Conservation (phyloP, 2,329 filamentous ascomycete species). For the Chalara sp. region DNA sequence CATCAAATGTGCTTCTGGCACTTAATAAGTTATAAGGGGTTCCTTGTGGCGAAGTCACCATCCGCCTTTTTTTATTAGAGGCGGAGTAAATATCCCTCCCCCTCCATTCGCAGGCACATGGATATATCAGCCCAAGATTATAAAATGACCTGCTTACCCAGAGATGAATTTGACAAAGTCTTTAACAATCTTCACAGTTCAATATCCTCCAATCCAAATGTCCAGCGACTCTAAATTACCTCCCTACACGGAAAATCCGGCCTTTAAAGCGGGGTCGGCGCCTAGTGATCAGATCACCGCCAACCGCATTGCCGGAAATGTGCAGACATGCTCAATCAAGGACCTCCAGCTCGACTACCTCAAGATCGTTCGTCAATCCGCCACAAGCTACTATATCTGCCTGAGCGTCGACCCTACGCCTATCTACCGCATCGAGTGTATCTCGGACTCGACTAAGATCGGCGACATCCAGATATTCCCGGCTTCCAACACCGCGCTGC, state of each 20-base stretch:
- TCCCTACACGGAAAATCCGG: not conserved
- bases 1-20: no score
- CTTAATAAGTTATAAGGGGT: no score
- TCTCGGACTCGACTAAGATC: not conserved
- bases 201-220: not conserved
- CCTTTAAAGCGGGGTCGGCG: not conserved
- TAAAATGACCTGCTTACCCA: no score
- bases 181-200: not conserved
- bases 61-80: no score
- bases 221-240: not conserved
- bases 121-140: no score
- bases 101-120: no score
- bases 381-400: not conserved
- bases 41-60: no score
- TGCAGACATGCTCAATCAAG: not conserved
- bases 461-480: not conserved
- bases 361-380: not conserved
- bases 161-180: no score
- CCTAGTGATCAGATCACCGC: not conserved
- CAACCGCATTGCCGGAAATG: not conserved
- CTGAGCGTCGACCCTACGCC: not conserved
- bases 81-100: no score
- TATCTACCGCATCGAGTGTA: not conserved
- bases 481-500: not conserved
- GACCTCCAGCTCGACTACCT: not conserved